Evolutionary conservation across 768 basidiomycete species (phyloP).

Genomic region (Myochromella boudieri): DNA sequence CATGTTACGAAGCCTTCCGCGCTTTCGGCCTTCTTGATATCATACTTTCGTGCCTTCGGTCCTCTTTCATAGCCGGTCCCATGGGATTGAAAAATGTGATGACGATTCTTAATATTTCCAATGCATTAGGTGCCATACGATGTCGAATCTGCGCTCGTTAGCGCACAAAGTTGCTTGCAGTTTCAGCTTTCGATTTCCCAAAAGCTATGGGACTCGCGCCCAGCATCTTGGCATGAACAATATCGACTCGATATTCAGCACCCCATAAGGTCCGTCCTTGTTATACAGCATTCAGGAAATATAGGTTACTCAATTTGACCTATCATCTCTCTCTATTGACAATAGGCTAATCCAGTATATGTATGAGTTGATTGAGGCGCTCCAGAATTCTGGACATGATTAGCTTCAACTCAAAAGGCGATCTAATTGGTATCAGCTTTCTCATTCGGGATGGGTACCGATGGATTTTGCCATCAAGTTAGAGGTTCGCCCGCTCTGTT

Average conservation of each 20-base stretch:
- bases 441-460: not conserved
- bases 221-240: not conserved
- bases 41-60: no score
- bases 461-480: not conserved
- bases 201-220: constrained; percentile 1
- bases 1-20: not conserved
- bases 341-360: not conserved
- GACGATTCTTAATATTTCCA: not conserved
- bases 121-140: not conserved
- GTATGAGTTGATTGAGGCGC: not conserved
- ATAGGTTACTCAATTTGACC: not conserved
- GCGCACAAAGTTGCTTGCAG: constrained; percentile 1
- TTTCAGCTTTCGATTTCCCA: not conserved
- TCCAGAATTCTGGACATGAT: no score
- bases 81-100: no score
- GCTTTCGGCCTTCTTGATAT: not conserved
- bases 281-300: no score
- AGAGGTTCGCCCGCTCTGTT: not conserved
- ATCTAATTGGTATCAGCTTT: not conserved
- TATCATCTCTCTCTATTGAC: not conserved
- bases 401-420: no score
- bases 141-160: not conserved
- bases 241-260: not conserved
- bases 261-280: not conserved
- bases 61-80: no score